phyloP scores from a whole-genome alignment of 2,329 filamentous ascomycete genomes.

The Penicillium hordei region DNA sequence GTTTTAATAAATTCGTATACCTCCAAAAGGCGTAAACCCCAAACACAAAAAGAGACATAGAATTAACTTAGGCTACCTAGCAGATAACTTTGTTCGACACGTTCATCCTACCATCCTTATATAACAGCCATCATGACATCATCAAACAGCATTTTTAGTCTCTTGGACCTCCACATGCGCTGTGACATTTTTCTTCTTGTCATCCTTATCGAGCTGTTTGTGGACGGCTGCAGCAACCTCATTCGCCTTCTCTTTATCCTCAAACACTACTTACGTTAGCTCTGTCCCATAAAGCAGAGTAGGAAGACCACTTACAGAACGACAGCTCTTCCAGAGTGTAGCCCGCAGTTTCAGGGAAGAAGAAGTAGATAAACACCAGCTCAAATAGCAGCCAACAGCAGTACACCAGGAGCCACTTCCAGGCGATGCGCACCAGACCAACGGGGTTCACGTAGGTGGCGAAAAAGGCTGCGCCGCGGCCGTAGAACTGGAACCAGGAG shows the following conservation, averaged over 20 bases:
- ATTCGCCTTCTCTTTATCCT: constrained; percentile 38
- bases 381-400: constrained; percentile 46
- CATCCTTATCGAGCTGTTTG: constrained; percentile 33
- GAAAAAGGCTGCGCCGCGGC: constrained; percentile 51
- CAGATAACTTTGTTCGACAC: background rate
- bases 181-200: constrained; percentile 7
- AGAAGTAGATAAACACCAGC: constrained; percentile 45
- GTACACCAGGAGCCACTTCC: constrained; percentile 49
- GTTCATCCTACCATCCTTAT: background rate
- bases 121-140: background rate
- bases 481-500: constrained; percentile 58
- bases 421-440: constrained; percentile 43
- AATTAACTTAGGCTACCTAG: no score
- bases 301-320: constrained; percentile 39
- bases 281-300: background rate
- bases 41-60: no score
- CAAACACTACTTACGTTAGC: constrained; percentile 36
- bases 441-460: constrained; percentile 52
- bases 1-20: no score
- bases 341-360: constrained; percentile 48
- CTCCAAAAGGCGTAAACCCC: no score
- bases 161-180: constrained; percentile 12
- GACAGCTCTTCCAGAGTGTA: constrained; percentile 49
- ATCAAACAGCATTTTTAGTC: constrained; percentile 9
- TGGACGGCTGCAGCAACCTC: constrained; percentile 39